Base-by-base conservation (phyloP, 129 eudicot genomes). In the Apium graveolens region DNA sequence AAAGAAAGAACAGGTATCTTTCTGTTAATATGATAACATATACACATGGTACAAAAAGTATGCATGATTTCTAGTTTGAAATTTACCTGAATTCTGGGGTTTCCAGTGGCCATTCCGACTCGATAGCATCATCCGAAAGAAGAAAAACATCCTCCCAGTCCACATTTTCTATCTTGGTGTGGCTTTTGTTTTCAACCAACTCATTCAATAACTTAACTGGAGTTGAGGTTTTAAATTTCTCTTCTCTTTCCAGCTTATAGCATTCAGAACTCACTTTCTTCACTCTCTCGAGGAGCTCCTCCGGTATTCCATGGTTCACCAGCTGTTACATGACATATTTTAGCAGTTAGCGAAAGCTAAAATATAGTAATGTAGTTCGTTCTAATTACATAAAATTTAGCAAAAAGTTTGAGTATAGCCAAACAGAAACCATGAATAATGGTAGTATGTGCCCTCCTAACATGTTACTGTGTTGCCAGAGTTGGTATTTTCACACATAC, bases 251-350 rank as follows among this genome's bases (percentile, higher is more conserved):
- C 8, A 65, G 13, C 91, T 88, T 95, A 66, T 85, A 95, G 83
- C 90, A 90, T 34, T 90, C 97, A 20, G 92, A 75, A 66, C 77
- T 68, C 78, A 95, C 94, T 65, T 80, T 87, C 34, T 74, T 92
- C 90, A 95, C 96, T 84, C 85, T 87, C 87, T 90, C 98, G 20
- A 90, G 86, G 38, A 90, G 89, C 83, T 90, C 92, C 75, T 76
- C 87, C 0, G 96, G 65, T 76, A 90, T 81, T 80, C 96, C 96
- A 55, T 90, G 91, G 78, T 90, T 90, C 77, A 88, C 86, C 81
- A 90, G 81, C 96, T 90, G 24, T 66, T 14, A 66, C 24, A 66
- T 31, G 32, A 66, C 72, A 66, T 66, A 66, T 66, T 31, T 66
- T 29, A 31, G 72, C 72, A 9, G 17, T 62, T 66, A 31, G 17